These are phyloP conservation scores for Lasiodiplodia hormozganensis DNA, from an alignment of 2,329 filamentous ascomycete genomes.

Conservation along the genomic window DNA sequence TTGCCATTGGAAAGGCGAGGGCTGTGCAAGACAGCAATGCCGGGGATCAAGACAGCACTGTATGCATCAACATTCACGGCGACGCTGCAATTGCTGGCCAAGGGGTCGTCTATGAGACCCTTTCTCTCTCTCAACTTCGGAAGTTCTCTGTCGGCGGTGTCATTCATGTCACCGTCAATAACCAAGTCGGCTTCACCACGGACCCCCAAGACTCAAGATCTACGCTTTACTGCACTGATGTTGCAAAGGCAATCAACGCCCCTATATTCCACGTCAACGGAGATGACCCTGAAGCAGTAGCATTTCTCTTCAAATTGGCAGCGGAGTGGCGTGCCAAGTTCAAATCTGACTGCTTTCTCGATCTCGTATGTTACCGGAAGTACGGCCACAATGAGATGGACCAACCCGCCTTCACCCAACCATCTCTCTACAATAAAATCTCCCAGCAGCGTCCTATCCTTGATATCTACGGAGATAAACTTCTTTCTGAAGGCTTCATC, in stretches of 20 bases:
- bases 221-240: slow-evolving; percentile 98
- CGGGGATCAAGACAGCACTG: slow-evolving; percentile 83
- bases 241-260: slow-evolving; percentile 97
- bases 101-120: slow-evolving; percentile 97
- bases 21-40: slow-evolving; percentile 99
- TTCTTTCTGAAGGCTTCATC: slow-evolving; percentile 91
- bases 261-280: slow-evolving; percentile 99
- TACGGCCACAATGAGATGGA: slow-evolving; percentile 99
- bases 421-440: slow-evolving; percentile 99
- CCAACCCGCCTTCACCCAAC: slow-evolving; percentile 99
- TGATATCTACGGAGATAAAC: slow-evolving; percentile 89
- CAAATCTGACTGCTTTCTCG: slow-evolving; percentile 96
- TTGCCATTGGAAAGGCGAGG: slow-evolving; percentile 95
- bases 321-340: slow-evolving; percentile 98
- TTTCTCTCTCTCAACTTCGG: slow-evolving; percentile 95
- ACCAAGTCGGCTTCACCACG: slow-evolving; percentile 99
- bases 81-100: slow-evolving; percentile 97
- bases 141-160: slow-evolving; percentile 97
- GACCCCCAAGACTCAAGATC: slow-evolving; percentile 97
- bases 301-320: slow-evolving; percentile 96
- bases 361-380: slow-evolving; percentile 98
- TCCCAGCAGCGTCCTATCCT: slow-evolving; percentile 82
- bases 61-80: slow-evolving; percentile 95
- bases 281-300: slow-evolving; percentile 97
- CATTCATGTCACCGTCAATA: slow-evolving; percentile 97